Evolutionary conservation across 1,284 basidiomycete species (phyloP).

Genomic region (Irpex sp.): DNA sequence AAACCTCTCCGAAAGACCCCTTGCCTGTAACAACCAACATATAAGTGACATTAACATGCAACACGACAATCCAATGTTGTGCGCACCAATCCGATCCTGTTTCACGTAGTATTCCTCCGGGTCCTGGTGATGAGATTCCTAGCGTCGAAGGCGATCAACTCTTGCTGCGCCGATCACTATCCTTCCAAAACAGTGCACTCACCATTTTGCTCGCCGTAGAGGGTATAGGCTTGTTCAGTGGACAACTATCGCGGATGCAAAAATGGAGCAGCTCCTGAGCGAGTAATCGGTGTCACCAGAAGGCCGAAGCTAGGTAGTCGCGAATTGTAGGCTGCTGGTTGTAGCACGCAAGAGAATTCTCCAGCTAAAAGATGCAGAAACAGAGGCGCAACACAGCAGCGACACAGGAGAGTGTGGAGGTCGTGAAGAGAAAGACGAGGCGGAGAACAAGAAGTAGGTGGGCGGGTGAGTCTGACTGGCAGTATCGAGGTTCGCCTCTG

Average conservation of each 20-base stretch:
- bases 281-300: not conserved
- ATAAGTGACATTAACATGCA: constrained; percentile 10
- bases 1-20: constrained; percentile 97
- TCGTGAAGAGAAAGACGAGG: constrained; percentile 1
- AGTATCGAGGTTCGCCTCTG: not conserved
- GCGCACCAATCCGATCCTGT: constrained; percentile 91
- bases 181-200: not conserved
- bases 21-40: constrained; percentile 58
- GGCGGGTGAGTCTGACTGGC: constrained; percentile 3
- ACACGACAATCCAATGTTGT: constrained; percentile 10
- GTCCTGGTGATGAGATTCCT: constrained; percentile 76
- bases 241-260: not conserved
- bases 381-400: constrained; percentile 1
- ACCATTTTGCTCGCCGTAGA: constrained; percentile 12
- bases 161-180: constrained; percentile 2
- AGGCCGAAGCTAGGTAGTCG: not conserved
- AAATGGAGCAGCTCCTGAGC: not conserved
- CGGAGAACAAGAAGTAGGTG: constrained; percentile 1
- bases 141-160: constrained; percentile 2
- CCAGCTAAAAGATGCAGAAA: not conserved
- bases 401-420: constrained; percentile 4
- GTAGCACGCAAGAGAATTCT: not conserved
- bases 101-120: constrained; percentile 95
- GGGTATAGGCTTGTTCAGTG: not conserved
- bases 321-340: not conserved